Percentiles rank a stretch among this genome's conserved stretches.
phyloP scores from a whole-genome alignment of 176 grass and related monocot genomes.

The Paspalum vaginatum region DNA sequence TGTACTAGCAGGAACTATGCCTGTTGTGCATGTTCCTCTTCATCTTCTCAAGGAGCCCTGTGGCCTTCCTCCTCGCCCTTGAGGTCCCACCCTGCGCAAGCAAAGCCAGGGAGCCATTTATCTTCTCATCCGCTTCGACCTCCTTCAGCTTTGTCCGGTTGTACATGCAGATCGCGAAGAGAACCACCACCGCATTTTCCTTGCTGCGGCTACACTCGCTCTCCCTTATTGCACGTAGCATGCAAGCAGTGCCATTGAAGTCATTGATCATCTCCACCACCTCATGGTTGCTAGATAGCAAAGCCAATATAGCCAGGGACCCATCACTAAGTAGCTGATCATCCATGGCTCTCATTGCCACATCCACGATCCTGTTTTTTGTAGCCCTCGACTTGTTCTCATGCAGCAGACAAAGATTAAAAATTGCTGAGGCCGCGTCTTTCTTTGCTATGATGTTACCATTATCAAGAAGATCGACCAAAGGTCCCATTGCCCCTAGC shows the following conservation, averaged over 20 bases:
- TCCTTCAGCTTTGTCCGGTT: constrained; percentile 59
- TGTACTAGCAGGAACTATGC: constrained; percentile 67
- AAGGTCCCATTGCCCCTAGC: constrained; percentile 60
- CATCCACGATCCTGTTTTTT: constrained; percentile 52
- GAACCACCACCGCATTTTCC: constrained; percentile 76
- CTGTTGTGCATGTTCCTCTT: constrained; percentile 55
- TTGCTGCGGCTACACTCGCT: constrained; percentile 61
- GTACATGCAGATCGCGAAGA: constrained; percentile 63
- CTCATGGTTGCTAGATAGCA: constrained; percentile 62
- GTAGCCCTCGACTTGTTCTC: constrained; percentile 67
- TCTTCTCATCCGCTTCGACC: constrained; percentile 59
- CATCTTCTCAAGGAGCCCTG: constrained; percentile 67
- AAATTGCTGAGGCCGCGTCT: constrained; percentile 78
- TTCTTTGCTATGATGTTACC: constrained; percentile 70
- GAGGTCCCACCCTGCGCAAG: constrained; percentile 62
- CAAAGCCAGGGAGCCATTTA: constrained; percentile 54
- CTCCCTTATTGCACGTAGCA: constrained; percentile 65
- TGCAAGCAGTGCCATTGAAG: constrained; percentile 41
- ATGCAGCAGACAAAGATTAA: constrained; percentile 66
- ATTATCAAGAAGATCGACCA: constrained; percentile 73
- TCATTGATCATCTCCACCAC: constrained; percentile 63
- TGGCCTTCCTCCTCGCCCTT: constrained; percentile 68
- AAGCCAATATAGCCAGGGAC: constrained; percentile 70
- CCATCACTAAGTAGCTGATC: constrained; percentile 62
- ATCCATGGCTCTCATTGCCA: constrained; percentile 56